Evolutionary conservation across 805 yeast species (phyloP).

Genomic region (Diddensiella santjacobensis): DNA sequence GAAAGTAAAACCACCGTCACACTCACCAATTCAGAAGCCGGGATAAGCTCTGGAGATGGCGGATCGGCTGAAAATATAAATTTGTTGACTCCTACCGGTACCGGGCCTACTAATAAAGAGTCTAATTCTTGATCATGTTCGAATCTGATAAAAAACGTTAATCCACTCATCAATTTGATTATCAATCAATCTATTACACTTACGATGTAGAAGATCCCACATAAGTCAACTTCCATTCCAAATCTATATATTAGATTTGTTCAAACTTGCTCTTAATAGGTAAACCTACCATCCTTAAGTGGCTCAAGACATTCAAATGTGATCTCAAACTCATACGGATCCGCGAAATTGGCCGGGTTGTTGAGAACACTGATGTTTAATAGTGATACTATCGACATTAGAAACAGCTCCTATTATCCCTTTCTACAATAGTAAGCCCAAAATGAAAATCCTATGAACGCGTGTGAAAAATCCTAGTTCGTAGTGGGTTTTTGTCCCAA

Average conservation of each 20-base stretch:
- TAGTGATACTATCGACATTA: slow-evolving; percentile 89
- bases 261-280: not conserved
- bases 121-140: slow-evolving; percentile 98
- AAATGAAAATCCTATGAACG: too few species aligned
- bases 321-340: slow-evolving; percentile 93
- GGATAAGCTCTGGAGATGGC: slow-evolving; percentile 92
- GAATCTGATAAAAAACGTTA: slow-evolving; percentile 31
- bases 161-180: not conserved
- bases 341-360: slow-evolving; percentile 91
- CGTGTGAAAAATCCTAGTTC: too few species aligned
- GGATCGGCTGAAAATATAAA: slow-evolving; percentile 94
- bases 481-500: too few species aligned
- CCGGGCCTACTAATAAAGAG: slow-evolving; percentile 96
- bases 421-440: too few species aligned
- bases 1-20: slow-evolving; percentile 92
- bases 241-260: slow-evolving; percentile 41
- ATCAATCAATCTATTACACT: slow-evolving; percentile 13
- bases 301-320: slow-evolving; percentile 97
- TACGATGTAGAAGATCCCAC: slow-evolving; percentile 90
- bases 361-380: slow-evolving; percentile 88
- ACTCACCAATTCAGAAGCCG: slow-evolving; percentile 90
- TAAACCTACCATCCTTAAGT: slow-evolving; percentile 51
- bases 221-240: slow-evolving; percentile 96
- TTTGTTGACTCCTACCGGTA: slow-evolving; percentile 94
- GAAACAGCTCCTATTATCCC: too few species aligned